Evolutionary conservation across 2,329 filamentous ascomycete species (phyloP), one percentile per base, ranked within the genome.

Genomic region (Colletotrichum melonis): DNA sequence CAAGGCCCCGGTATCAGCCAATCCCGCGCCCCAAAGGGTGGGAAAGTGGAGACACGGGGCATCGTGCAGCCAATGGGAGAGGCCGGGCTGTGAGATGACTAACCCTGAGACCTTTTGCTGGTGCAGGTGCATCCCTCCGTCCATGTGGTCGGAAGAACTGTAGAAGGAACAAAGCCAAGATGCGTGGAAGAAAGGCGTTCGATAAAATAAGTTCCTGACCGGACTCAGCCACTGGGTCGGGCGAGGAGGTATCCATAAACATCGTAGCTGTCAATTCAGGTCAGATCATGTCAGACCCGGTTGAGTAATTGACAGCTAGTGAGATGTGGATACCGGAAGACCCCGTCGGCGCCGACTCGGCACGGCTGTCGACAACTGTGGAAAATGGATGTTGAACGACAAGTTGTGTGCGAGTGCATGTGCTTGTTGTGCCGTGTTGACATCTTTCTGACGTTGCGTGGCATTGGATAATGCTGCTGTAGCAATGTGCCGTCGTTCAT

Each of bases 311-410:
- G 42, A 46, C 19, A 19, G 16, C 42, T 46, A 14, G 8, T 30
- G 11, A 5, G 38, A 19, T 57, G 54, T 35, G 67, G 28, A 1
- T 11, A 14, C 55, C 42, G 62, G 42, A 19, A 19, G 11, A 38
- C 19, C 26, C 38, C 38, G 62, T 70, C 62, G 62, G 67, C 60
- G 62, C 67, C 67, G 67, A 66, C 16, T 65, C 67, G 67, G 67
- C 67, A 46, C 22, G 54, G 12, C 54, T 56, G 12, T 55, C 24
- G 24, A 16, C 30, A 30, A 32, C 11, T 49, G 38, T 22, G 26
- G 35, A 42, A 16, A 46, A 28, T 14, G 24, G 24, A n/a, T n/a
- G 26, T 35, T n/a, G 19, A 8, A 28, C 54, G 42, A 46, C 19
- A 46, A 4, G 5, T 6, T 2, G 35, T 16, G 5, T 14, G 12